A percentile compares a stretch with the other conserved stretches of the same genome.
phyloP scores from a whole-genome alignment of 768 basidiomycete genomes.

The Suillus americanus region DNA sequence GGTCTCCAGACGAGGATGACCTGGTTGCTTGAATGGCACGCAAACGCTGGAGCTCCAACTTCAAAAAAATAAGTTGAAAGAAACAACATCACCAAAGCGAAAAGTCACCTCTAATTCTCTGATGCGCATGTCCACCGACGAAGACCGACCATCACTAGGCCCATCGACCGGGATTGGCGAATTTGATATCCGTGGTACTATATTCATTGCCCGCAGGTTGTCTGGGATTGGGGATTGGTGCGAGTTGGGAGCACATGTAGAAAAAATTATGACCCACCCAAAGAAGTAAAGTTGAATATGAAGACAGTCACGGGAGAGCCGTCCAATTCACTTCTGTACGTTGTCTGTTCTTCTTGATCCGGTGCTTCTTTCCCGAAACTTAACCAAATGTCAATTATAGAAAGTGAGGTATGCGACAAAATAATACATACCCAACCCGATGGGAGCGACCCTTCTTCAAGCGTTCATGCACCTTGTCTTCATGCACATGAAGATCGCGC shows the following conservation, averaged over 20 bases:
- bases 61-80: not conserved
- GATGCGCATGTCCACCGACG: not conserved
- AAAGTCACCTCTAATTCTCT: not conserved
- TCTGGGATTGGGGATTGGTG: conserved; percentile 6
- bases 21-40: not conserved
- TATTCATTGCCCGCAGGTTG: conserved; percentile 16
- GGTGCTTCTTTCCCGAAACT: conserved; percentile 11
- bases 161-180: not conserved
- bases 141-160: not conserved
- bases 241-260: not conserved
- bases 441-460: conserved; percentile 21
- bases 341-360: not conserved
- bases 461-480: conserved; percentile 16
- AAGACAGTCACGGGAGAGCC: conserved; percentile 9
- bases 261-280: conserved; percentile 11
- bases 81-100: not conserved
- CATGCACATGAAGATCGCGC: not conserved
- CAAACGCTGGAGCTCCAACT: not conserved
- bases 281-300: conserved; percentile 18
- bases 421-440: conserved; percentile 12
- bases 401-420: too few species aligned
- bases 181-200: conserved; percentile 8
- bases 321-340: not conserved
- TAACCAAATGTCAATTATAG: not conserved
- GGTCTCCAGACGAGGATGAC: not conserved